These are phyloP conservation scores for Circinella minor DNA, from an alignment of 371 early-diverging fungal species.

Conservation along the genomic window DNA sequence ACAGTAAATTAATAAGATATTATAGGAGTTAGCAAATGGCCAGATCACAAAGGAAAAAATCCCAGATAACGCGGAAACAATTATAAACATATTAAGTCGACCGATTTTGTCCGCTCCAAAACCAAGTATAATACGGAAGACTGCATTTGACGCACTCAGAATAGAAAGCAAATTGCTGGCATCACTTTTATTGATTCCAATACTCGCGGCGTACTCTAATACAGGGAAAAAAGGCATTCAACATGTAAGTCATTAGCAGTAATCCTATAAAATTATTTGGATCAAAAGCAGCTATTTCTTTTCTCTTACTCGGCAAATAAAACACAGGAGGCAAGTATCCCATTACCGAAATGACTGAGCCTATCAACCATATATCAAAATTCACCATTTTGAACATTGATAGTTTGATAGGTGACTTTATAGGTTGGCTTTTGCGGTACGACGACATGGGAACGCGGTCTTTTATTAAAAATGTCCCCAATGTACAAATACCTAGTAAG, in stretches of 20 bases:
- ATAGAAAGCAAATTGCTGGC: constrained; percentile 36
- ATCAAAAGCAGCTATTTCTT: too few relatives aligned
- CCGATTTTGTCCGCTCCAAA: constrained; percentile 66
- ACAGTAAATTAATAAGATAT: constrained; percentile 50
- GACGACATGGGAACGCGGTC: constrained; percentile 34
- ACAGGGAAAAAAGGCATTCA: neutral
- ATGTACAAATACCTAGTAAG: constrained; percentile 36
- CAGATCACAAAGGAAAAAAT: constrained; percentile 53
- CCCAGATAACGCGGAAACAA: constrained; percentile 35
- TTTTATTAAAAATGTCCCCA: constrained; percentile 35
- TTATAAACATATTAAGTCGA: constrained; percentile 45
- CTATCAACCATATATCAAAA: constrained; percentile 36
- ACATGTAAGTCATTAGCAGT: neutral
- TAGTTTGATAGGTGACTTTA: constrained; percentile 31
- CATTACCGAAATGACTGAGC: constrained; percentile 35
- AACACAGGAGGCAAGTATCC: constrained; percentile 42
- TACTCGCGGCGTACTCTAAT: constrained; percentile 31
- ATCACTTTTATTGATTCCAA: constrained; percentile 27
- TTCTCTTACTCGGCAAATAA: constrained; percentile 35
- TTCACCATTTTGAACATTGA: constrained; percentile 30
- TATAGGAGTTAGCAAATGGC: constrained; percentile 58
- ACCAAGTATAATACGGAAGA: constrained; percentile 72
- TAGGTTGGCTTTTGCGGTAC: constrained; percentile 15
- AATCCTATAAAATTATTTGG: too few relatives aligned
- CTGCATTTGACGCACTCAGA: constrained; percentile 46